Base-by-base conservation (phyloP, 805 yeast species). In the Yamadazyma scolyti region DNA sequence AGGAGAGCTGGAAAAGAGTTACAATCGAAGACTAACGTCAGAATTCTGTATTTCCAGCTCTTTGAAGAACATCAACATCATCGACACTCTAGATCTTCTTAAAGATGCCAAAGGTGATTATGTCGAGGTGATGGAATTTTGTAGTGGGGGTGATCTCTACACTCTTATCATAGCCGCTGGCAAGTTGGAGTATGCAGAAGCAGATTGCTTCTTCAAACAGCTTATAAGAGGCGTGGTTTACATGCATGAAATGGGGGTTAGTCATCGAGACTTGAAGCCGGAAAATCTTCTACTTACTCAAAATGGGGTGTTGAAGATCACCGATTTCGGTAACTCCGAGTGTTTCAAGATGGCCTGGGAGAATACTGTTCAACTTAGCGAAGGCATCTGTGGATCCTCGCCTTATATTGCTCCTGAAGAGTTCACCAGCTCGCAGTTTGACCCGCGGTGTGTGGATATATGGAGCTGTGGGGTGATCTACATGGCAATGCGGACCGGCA, bases 381-480 rank as follows among this genome's bases (percentile, higher is more conserved):
- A 76, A 28, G 94, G 94, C 4, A 68, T 85, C 5, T 81, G 88
- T 56, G 96, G 96, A 6, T 81, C 93, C 0, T 76, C 83, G 6
- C 95, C 96, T 2, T 87, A 87, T 54, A 84, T 88, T 48, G 94
- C 96, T 0, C 96, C 96, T 0, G 96, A 87, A 57, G 93, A 82
- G 43, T 82, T 78, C 54, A 65, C 72, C 2, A 59, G 52, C 37
- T 61, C 71, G 23, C 78, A 76, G 47, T 87, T 84, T 56, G 96
- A 87, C 57, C 83, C 94, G 2, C 60, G 95, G 34, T 71, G 82
- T 20, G 82, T 83, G 5, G 96, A 87, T 59, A 77, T 86, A 21
- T 87, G 96, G 96, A 79, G 95, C 0, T 85, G 95, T 63, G 96
- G 95, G 29, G 90, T 87, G 8, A 86, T 87, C 20, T 87, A 83